These are phyloP conservation scores for Phytopythium litorale DNA, from an alignment of 352 stramenopile species.

Conservation along the genomic window DNA sequence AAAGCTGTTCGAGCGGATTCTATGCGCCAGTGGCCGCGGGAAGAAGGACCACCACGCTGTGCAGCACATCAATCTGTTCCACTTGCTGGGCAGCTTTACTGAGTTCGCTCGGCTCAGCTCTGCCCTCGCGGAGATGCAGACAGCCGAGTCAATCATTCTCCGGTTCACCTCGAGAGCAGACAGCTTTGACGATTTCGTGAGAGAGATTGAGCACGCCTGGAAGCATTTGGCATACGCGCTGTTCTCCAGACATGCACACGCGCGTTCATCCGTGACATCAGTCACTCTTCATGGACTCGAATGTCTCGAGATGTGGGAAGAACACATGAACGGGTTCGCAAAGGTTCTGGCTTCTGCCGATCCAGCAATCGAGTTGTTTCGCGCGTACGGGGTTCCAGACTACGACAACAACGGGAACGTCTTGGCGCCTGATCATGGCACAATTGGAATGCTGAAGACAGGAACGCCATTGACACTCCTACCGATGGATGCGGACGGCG, in stretches of 20 bases:
- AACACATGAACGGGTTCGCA: neutral
- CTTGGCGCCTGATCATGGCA: neutral
- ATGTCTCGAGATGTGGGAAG: neutral
- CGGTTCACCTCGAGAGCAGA: neutral
- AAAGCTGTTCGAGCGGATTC: neutral
- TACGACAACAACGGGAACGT: neutral
- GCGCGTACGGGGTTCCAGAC: neutral
- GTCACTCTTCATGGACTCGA: neutral
- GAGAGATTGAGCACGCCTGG: neutral
- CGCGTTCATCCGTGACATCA: neutral
- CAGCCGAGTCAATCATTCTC: neutral
- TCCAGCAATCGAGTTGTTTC: neutral
- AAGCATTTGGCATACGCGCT: neutral
- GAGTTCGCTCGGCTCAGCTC: neutral
- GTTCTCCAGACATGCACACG: neutral
- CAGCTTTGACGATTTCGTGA: neutral
- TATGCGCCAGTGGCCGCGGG: neutral
- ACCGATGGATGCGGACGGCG: neutral
- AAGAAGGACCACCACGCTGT: neutral
- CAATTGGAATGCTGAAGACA: neutral
- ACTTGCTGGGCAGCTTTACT: neutral
- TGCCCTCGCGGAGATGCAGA: neutral
- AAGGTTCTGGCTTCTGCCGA: neutral
- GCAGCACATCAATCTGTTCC: neutral
- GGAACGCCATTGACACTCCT: neutral